Base-by-base conservation (phyloP, 1,284 basidiomycete genomes). In the Singerocomus inundabilis region DNA sequence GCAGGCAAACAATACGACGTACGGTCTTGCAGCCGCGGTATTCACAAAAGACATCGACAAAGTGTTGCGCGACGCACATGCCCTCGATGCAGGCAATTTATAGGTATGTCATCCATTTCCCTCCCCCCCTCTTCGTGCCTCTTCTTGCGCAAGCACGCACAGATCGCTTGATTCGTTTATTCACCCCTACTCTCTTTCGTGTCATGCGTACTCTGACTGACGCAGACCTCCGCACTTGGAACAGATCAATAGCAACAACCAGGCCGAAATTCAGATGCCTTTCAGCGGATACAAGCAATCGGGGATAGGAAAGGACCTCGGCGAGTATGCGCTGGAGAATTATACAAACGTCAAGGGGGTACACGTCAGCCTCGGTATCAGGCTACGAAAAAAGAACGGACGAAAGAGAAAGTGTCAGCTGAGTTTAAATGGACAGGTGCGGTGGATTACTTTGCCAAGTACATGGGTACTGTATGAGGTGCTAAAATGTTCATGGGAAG, bases 221-320 rank as follows among this genome's bases (percentile, higher is more conserved):
- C 12, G 26, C 26, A 26, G 16, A 26, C 12, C 12, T n/a, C n/a
- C n/a, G n/a, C n/a, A n/a, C n/a, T n/a, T n/a, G n/a, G n/a, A 12
- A 13, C 21, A 81, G 82, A 72, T 91, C 57, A 92, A 92, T 72
- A 82, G 78, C 55, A 76, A 78, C 57, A 85, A 86, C 70, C 68
- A 73, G 60, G 67, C 81, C 12, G 74, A 87, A 61, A 68, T 78
- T 28, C 70, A 76, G 48, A 73, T 87, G 44, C 86, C 88, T 10
- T 92, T 93, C 63, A 88, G 90, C 49, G 90, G 89, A 26, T 91
- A 76, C 79, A 93, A 93, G 76, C 79, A 85, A 59, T 79, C 77
- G n/a, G 85, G 86, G 48, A 80, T 89, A 47, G 89, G 89, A 1
- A 76, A 86, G 44, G 88, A 91, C 64, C 69, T 86, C 31, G 86